phyloP scores from a whole-genome alignment of 352 stramenopile species.

The Phytophthora palmivora region DNA sequence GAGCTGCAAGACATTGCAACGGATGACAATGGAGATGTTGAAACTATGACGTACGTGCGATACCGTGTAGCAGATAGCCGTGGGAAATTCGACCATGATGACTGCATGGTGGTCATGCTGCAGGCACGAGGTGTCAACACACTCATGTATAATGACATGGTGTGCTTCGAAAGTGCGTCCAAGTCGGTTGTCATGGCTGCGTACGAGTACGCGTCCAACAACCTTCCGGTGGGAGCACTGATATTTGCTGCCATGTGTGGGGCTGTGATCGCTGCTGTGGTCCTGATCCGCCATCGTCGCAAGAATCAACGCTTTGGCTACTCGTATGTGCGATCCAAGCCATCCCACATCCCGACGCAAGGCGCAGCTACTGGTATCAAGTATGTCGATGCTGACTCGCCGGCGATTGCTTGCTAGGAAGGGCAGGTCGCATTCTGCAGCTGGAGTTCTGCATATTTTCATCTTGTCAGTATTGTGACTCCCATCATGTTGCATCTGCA shows the following conservation, averaged over 20 bases:
- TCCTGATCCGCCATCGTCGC: constrained; percentile 55
- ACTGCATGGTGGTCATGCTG: constrained; percentile 65
- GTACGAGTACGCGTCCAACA: constrained; percentile 44
- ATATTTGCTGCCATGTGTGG: constrained; percentile 46
- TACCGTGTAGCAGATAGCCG: constrained; percentile 46
- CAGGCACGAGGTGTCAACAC: constrained; percentile 51
- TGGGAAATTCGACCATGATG: constrained; percentile 30
- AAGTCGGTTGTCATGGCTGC: constrained; percentile 37
- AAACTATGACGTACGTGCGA: constrained; percentile 58
- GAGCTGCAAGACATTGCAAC: constrained; percentile 54
- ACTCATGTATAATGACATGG: constrained; percentile 60
- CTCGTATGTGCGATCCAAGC: constrained; percentile 64
- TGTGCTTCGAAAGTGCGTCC: constrained; percentile 52
- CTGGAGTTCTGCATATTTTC: constrained; percentile 6
- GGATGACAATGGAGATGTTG: constrained; percentile 21
- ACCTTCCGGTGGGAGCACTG: constrained; percentile 45
- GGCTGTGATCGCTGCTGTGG: constrained; percentile 38
- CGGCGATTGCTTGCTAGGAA: constrained; percentile 46
- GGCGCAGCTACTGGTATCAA: constrained; percentile 24
- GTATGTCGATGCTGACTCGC: constrained; percentile 35
- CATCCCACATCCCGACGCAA: constrained; percentile 44
- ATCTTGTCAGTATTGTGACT: not conserved
- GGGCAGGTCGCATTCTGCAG: not conserved
- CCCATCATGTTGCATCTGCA: not conserved
- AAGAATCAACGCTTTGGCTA: constrained; percentile 62